phyloP scores from a whole-genome alignment of 2,329 filamentous ascomycete species.

The Nannizziopsis arthrosporioides region DNA sequence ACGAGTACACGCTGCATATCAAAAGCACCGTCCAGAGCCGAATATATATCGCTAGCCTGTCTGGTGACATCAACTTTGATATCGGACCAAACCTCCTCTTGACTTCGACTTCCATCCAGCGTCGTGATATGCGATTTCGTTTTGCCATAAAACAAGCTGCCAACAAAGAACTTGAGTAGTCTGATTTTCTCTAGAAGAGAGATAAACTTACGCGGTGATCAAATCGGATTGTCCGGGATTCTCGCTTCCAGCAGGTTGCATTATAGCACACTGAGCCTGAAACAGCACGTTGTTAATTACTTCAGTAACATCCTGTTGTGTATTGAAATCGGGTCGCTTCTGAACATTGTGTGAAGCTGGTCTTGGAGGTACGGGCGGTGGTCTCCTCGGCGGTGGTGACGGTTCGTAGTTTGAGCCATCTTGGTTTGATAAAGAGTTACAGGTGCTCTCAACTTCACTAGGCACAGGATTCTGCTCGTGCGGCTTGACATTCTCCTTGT shows the following conservation, averaged over 20 bases:
- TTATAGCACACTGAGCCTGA: slow-evolving; percentile 79
- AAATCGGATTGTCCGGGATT: slow-evolving; percentile 69
- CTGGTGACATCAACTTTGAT: slow-evolving; percentile 49
- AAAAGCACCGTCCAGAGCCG: slow-evolving; percentile 74
- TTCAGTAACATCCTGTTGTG: slow-evolving; percentile 92
- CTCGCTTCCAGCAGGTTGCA: slow-evolving; percentile 46
- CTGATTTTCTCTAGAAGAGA: too few species aligned
- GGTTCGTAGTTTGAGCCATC: slow-evolving; percentile 10
- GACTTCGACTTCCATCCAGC: slow-evolving; percentile 35
- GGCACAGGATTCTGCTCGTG: neutral
- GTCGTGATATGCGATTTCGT: slow-evolving; percentile 38
- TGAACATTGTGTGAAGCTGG: slow-evolving; percentile 32
- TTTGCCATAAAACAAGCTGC: slow-evolving; percentile 41
- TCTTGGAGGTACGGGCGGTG: slow-evolving; percentile 50
- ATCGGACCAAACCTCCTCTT: slow-evolving; percentile 51
- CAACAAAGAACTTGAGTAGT: neutral
- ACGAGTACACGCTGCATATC: slow-evolving; percentile 64
- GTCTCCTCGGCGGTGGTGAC: slow-evolving; percentile 34
- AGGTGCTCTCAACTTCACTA: neutral
- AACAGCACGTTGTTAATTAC: slow-evolving; percentile 89
- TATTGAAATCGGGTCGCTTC: slow-evolving; percentile 45
- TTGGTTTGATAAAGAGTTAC: neutral
- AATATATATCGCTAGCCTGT: slow-evolving; percentile 58
- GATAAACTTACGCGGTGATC: slow-evolving; percentile 50
- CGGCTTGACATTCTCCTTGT: slow-evolving; percentile 3